Evolutionary conservation across 2,329 filamentous ascomycete genomes (phyloP).

Genomic region (Pseudopyricularia javanii): DNA sequence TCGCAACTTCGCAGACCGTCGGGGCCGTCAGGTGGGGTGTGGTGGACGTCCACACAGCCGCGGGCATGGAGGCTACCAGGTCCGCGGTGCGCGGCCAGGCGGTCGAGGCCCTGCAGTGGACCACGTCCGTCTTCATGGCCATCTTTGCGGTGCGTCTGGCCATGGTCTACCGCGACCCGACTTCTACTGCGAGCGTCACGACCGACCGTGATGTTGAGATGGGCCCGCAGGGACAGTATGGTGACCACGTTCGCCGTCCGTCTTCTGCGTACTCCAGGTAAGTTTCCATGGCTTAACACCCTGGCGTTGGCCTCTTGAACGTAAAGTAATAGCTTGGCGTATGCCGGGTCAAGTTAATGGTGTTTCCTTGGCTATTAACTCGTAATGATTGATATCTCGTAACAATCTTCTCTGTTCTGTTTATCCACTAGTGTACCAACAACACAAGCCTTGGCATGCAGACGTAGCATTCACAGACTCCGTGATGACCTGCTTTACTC

Average conservation of each 20-base stretch:
- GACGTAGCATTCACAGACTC: too few relatives aligned
- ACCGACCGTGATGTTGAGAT: neutral
- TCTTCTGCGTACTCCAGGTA: neutral
- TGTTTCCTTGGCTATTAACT: too few relatives aligned
- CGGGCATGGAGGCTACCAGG: neutral
- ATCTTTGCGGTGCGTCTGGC: neutral
- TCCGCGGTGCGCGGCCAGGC: neutral
- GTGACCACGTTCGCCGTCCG: neutral
- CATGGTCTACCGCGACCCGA: neutral
- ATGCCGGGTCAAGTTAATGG: too few relatives aligned
- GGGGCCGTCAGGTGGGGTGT: neutral
- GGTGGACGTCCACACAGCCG: neutral
- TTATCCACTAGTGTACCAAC: too few relatives aligned
- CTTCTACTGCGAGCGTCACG: neutral
- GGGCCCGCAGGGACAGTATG: neutral
- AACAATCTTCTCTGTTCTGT: too few relatives aligned
- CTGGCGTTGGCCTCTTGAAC: too few relatives aligned
- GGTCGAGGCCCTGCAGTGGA: constrained; percentile 2
- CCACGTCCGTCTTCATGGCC: neutral
- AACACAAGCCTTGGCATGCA: too few relatives aligned
- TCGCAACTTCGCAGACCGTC: neutral
- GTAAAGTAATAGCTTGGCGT: too few relatives aligned
- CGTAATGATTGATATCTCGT: too few relatives aligned
- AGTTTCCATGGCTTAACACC: neutral
- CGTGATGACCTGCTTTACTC: too few relatives aligned